Evolutionary conservation across 2,329 filamentous ascomycete genomes (phyloP), one percentile per base, ranked within the genome.

Genomic region (Conoideocrella luteorostrata): DNA sequence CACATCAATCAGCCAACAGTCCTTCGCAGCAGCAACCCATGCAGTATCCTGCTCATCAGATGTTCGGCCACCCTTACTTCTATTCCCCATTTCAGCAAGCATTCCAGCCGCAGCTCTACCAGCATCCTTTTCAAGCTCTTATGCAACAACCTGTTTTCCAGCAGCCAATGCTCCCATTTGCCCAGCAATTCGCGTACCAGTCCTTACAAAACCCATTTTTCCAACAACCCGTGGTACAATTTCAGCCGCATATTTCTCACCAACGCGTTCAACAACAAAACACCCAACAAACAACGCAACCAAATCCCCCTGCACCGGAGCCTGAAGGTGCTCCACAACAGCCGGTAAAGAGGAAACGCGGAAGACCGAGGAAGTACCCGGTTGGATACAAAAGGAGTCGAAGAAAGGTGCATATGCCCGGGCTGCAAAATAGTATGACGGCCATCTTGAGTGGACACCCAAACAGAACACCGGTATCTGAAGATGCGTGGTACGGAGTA

Each of bases 351-450:
- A 47, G 50, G 11, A 55, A 52, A 36, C 48, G 51, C 23, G 53
- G 55, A 18, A 54, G 55, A 9, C 49, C 55, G 15, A 54, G 44
- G 22, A 48, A 45, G 26, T 47, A 48, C 23, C 46, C 46, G 2
- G 43, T 48, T 3, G 39, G 43, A 4, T 45, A 46, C 39, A 46
- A 46, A 30, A 33, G 44, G 21, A 32, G 34, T 10, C 39, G 44
- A 26, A 39, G 24, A 26, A 46, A 38, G 28, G 34, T 32, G 15
- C 39, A 38, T 11, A 30, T 39, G 7, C 33, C 39, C 4, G 39
- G 24, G 29, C 22, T 48, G 13, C 29, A 48, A 12, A 48, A 45
- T 17, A 30, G 39, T 20, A 40, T 48, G 46, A 43, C 46, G 18
- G 43, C 46, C 15, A 39, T 45, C 9, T 4, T 48, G 12, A 34